phyloP scores from a whole-genome alignment of 2,329 filamentous ascomycete genomes.

The Neofusicoccum umdonicola region DNA sequence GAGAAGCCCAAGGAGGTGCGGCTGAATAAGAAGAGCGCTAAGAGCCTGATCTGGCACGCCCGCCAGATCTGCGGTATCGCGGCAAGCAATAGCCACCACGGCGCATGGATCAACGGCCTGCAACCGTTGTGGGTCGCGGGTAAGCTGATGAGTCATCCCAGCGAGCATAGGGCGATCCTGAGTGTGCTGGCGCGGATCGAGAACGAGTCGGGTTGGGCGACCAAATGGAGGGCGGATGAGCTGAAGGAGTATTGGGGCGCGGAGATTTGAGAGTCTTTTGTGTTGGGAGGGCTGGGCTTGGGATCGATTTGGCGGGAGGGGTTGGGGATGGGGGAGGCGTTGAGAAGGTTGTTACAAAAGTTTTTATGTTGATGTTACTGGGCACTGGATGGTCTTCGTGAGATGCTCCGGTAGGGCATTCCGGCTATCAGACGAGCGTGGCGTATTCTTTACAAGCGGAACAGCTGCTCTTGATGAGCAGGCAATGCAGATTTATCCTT shows the following conservation, averaged over 20 bases:
- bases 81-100: conserved; percentile 45
- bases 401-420: too few species aligned
- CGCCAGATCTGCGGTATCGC: conserved; percentile 48
- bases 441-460: too few species aligned
- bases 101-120: conserved; percentile 36
- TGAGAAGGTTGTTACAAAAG: too few species aligned
- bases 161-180: conserved; percentile 47
- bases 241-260: conserved; percentile 52
- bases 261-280: background rate
- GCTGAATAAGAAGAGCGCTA: conserved; percentile 10
- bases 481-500: too few species aligned
- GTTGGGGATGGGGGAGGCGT: too few species aligned
- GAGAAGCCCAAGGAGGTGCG: conserved; percentile 29
- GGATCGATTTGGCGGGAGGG: too few species aligned
- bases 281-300: too few species aligned
- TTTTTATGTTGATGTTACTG: too few species aligned
- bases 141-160: conserved; percentile 46
- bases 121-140: conserved; percentile 51
- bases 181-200: conserved; percentile 51
- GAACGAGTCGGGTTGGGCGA: conserved; percentile 53
- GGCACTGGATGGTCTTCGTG: too few species aligned
- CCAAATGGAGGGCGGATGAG: conserved; percentile 54
- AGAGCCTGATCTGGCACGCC: conserved; percentile 48
- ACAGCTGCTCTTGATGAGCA: too few species aligned
- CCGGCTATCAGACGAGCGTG: too few species aligned